These are phyloP conservation scores for Chytriomyces confervae DNA, from an alignment of 192 early-diverging fungal genomes.

Conservation along the genomic window DNA sequence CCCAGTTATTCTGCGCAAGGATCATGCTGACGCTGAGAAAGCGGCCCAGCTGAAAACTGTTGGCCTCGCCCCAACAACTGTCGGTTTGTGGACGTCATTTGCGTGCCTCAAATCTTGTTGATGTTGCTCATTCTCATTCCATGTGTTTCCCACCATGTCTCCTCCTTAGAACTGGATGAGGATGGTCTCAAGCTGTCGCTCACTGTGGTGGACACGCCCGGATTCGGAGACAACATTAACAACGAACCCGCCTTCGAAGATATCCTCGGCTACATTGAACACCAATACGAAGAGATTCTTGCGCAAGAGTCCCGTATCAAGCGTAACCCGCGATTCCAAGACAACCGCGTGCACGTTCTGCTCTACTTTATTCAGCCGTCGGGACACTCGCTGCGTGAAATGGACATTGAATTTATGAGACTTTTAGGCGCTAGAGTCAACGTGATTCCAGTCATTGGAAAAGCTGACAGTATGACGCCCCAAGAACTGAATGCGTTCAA, in stretches of 20 bases:
- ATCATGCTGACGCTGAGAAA: conserved; percentile 64
- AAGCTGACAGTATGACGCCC: conserved; percentile 92
- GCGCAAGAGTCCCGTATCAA: conserved; percentile 78
- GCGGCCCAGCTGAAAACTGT: conserved; percentile 72
- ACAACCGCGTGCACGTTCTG: conserved; percentile 94
- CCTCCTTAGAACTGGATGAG: conserved; percentile 84
- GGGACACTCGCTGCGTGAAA: conserved; percentile 93
- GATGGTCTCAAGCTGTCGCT: conserved; percentile 96
- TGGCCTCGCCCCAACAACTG: conserved; percentile 56
- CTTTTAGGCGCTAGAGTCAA: conserved; percentile 89
- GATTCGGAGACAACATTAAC: conserved; percentile 74
- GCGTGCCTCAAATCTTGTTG: not conserved
- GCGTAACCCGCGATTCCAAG: conserved; percentile 81
- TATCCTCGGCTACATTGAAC: conserved; percentile 92
- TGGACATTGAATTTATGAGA: conserved; percentile 85
- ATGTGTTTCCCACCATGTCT: not conserved
- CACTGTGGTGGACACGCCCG: conserved; percentile 98
- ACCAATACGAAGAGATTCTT: conserved; percentile 92
- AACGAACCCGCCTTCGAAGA: conserved; percentile 71
- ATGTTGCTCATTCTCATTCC: not conserved
- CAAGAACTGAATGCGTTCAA: conserved; percentile 94
- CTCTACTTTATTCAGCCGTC: conserved; percentile 98
- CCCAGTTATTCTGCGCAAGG: conserved; percentile 84
- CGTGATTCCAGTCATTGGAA: conserved; percentile 94
- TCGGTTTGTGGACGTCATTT: conserved; percentile 42